phyloP scores from a whole-genome alignment of 768 basidiomycete genomes.

The Thelephora aurantiotincta region DNA sequence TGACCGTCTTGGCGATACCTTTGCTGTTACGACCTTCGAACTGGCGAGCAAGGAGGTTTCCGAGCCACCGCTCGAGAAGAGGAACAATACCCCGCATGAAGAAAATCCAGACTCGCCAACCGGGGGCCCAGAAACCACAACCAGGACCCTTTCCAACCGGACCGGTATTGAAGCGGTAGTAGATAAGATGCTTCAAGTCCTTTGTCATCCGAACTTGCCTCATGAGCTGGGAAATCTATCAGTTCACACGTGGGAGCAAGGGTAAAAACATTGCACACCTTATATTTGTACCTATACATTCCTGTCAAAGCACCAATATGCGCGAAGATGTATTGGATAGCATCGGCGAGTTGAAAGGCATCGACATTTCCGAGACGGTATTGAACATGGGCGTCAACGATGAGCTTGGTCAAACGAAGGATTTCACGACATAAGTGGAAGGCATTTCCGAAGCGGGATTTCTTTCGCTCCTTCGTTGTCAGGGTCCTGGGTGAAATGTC shows the following conservation, averaged over 20 bases:
- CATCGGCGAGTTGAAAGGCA: conserved; percentile 97
- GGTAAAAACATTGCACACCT: conserved; percentile 31
- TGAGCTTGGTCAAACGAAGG: conserved; percentile 90
- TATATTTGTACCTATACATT: conserved; percentile 99
- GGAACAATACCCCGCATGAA: conserved; percentile 99
- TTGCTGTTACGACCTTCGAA: conserved; percentile 97
- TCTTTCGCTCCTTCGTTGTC: conserved; percentile 98
- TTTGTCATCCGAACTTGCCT: conserved; percentile 99
- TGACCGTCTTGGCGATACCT: conserved; percentile 94
- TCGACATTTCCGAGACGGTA: conserved; percentile 97
- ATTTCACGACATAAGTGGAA: conserved; percentile 98
- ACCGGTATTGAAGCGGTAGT: conserved; percentile 98
- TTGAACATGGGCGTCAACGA: conserved; percentile 98
- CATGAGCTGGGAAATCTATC: conserved; percentile 56
- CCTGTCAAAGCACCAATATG: conserved; percentile 97
- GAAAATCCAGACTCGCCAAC: conserved; percentile 99
- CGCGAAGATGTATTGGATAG: conserved; percentile 92
- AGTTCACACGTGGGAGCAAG: not conserved
- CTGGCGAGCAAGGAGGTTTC: conserved; percentile 93
- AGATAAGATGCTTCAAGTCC: conserved; percentile 95
- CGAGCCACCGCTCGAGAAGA: conserved; percentile 93
- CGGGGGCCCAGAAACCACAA: conserved; percentile 98
- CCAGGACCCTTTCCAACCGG: conserved; percentile 99
- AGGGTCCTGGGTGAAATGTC: conserved; percentile 49
- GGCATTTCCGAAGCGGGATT: conserved; percentile 98